Percentiles rank a stretch among this genome's conserved stretches.
Conservation (phyloP, 2,329 filamentous ascomycete species). For the Didymella arachidicola region DNA sequence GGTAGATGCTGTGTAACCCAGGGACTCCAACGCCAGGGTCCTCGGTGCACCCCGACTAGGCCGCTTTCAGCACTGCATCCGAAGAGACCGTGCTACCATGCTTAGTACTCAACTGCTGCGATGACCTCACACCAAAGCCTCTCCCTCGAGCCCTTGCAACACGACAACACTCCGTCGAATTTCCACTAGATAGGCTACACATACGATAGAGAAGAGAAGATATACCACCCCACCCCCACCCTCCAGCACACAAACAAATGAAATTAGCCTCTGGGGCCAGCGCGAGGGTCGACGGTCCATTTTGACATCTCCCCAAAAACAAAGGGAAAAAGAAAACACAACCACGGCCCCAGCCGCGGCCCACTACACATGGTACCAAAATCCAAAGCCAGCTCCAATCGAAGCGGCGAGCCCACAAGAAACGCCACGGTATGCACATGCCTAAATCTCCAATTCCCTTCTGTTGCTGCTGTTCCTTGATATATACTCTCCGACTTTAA, state of each 20-base stretch:
- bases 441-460: not conserved
- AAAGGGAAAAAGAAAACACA: not conserved
- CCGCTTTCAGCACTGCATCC: conserved; percentile 14
- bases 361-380: not conserved
- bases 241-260: not conserved
- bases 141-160: too few species aligned
- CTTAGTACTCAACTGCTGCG: not conserved
- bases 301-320: not conserved
- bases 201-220: not conserved
- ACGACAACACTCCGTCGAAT: not conserved
- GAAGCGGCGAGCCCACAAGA: not conserved
- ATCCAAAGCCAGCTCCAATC: not conserved
- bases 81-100: not conserved
- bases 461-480: not conserved
- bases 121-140: not conserved
- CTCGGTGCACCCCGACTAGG: not conserved
- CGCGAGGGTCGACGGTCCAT: not conserved
- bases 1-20: not conserved
- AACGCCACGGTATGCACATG: not conserved
- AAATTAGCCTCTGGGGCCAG: not conserved
- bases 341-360: not conserved
- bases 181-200: not conserved
- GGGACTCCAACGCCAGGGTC: conserved; percentile 4
- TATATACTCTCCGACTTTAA: not conserved
- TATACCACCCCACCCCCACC: not conserved